phyloP scores from a whole-genome alignment of 2,329 filamentous ascomycete species.

The Thelonectria discophora region DNA sequence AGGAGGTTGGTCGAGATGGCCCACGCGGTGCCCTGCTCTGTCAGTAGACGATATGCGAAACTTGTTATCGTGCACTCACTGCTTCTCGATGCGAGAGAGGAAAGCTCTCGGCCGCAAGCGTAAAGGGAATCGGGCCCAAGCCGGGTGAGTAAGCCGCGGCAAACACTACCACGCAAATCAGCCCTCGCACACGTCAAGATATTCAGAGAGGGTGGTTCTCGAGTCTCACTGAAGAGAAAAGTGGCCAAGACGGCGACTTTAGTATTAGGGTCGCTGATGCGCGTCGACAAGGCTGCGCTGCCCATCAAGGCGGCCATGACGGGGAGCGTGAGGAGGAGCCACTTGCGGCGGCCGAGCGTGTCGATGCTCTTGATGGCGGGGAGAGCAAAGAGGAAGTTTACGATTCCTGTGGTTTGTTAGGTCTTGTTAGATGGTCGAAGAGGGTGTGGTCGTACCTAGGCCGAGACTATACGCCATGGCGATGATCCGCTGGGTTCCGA shows the following conservation, averaged over 20 bases:
- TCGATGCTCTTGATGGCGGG: conserved; percentile 48
- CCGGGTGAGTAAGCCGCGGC: conserved; percentile 52
- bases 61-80: conserved; percentile 29
- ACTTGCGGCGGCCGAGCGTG: conserved; percentile 51
- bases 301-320: conserved; percentile 54
- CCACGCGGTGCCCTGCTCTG: conserved; percentile 51
- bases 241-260: conserved; percentile 47
- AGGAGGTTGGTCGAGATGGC: conserved; percentile 57
- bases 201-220: background rate
- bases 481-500: conserved; percentile 30
- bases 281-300: conserved; percentile 48
- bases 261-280: conserved; percentile 29
- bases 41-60: conserved; percentile 28
- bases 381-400: conserved; percentile 55
- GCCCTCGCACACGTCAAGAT: background rate
- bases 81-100: conserved; percentile 59
- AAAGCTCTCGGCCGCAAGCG: conserved; percentile 59
- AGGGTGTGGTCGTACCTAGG: background rate
- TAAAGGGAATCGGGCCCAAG: conserved; percentile 57
- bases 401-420: conserved; percentile 39
- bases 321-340: conserved; percentile 54
- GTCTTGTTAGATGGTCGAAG: background rate
- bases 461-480: conserved; percentile 43
- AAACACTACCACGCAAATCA: conserved; percentile 43
- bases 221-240: conserved; percentile 47